phyloP scores from a whole-genome alignment of 2,329 filamentous ascomycete genomes.

The Xylogone sp. region DNA sequence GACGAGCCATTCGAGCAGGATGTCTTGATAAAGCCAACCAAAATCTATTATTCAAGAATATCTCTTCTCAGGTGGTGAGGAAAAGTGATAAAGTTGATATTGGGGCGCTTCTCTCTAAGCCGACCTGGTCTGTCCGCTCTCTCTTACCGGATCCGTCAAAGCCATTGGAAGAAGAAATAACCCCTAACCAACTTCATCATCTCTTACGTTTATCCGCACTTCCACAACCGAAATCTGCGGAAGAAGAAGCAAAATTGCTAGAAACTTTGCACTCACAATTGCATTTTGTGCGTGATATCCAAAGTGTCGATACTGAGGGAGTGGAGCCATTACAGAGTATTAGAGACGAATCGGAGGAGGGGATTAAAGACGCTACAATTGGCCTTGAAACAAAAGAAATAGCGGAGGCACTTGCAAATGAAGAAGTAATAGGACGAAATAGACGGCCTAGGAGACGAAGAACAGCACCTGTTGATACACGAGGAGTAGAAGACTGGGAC shows the following conservation, averaged over 20 bases:
- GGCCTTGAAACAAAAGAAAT: constrained; percentile 49
- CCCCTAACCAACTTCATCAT: constrained; percentile 69
- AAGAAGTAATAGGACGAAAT: constrained; percentile 53
- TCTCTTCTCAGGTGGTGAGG: neutral
- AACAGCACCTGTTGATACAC: constrained; percentile 8
- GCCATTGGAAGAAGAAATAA: constrained; percentile 33
- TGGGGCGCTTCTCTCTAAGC: constrained; percentile 56
- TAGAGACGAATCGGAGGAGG: constrained; percentile 68
- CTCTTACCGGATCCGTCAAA: constrained; percentile 51
- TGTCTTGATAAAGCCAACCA: neutral
- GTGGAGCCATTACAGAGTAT: constrained; percentile 74
- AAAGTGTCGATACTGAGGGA: constrained; percentile 69
- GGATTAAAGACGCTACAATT: constrained; percentile 53
- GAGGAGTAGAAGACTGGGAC: constrained; percentile 26
- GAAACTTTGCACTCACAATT: constrained; percentile 76
- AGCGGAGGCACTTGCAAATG: constrained; percentile 50
- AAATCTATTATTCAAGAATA: too few species aligned
- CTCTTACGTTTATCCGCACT: constrained; percentile 87
- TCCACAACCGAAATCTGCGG: constrained; percentile 59
- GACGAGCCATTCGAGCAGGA: neutral
- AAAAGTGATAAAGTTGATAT: constrained; percentile 8
- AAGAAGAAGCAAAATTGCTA: constrained; percentile 69
- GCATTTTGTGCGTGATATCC: constrained; percentile 84
- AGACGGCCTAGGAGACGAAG: constrained; percentile 24
- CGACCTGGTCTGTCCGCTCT: constrained; percentile 79